These are phyloP conservation scores for Agaricus blazei DNA, from an alignment of 768 basidiomycete species.

Conservation along the genomic window DNA sequence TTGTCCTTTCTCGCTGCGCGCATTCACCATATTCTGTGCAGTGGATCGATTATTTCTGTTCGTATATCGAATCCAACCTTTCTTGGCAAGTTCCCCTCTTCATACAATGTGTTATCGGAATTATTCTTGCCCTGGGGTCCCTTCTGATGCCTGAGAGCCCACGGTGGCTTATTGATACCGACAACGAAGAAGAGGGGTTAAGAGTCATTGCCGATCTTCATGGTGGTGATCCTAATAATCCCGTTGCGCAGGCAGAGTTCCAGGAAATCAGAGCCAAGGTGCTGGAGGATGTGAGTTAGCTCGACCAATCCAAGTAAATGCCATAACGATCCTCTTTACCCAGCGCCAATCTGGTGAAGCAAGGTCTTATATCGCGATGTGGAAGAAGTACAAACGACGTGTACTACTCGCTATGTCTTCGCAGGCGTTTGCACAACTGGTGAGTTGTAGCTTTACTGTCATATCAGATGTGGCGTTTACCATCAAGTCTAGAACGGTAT, in stretches of 20 bases:
- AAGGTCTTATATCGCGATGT: conserved; percentile 76
- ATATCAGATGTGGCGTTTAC: neutral
- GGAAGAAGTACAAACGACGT: conserved; percentile 80
- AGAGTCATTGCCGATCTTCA: conserved; percentile 85
- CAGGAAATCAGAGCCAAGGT: conserved; percentile 84
- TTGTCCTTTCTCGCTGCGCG: neutral
- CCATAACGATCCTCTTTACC: neutral
- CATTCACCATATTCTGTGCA: conserved; percentile 20
- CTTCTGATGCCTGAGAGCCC: conserved; percentile 89
- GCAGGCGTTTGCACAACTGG: conserved; percentile 92
- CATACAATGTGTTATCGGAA: conserved; percentile 84
- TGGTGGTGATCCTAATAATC: conserved; percentile 69
- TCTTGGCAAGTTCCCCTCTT: conserved; percentile 92
- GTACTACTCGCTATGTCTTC: conserved; percentile 94
- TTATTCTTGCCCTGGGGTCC: conserved; percentile 72
- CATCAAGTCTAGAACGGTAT: conserved; percentile 72
- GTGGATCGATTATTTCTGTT: conserved; percentile 96
- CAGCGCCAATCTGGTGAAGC: conserved; percentile 75
- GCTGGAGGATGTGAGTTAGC: conserved; percentile 52
- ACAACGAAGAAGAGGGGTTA: conserved; percentile 79
- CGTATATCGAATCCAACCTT: conserved; percentile 77
- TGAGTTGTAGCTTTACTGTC: conserved; percentile 32
- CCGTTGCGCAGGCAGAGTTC: conserved; percentile 76
- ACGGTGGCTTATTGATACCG: conserved; percentile 88
- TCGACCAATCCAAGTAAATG: neutral